Percentiles rank a stretch among this genome's conserved stretches.
phyloP scores from a whole-genome alignment of 1,284 basidiomycete species.

The Thecaphora frezii region DNA sequence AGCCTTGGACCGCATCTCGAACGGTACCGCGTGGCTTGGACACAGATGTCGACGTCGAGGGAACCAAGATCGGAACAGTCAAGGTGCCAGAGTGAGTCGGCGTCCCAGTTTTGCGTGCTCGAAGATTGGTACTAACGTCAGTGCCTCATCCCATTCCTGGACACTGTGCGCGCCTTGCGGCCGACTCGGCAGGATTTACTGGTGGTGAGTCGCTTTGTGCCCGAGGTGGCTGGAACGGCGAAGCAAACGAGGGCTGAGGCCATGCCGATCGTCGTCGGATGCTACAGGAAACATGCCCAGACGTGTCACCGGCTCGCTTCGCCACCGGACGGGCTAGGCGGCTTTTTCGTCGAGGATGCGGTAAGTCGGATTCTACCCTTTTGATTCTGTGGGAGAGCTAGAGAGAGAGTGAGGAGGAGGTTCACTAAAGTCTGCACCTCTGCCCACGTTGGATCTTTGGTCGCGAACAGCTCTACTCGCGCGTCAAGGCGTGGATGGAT shows the following conservation, averaged over 20 bases:
- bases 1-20: background rate
- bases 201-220: conserved; percentile 20
- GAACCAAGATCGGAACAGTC: conserved; percentile 18
- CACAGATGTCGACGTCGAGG: conserved; percentile 21
- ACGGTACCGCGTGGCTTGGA: no score
- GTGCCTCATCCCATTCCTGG: no score
- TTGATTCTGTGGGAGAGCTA: no score
- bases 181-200: conserved; percentile 17
- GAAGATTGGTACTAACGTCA: conserved; percentile 1
- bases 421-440: no score
- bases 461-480: background rate
- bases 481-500: conserved; percentile 1
- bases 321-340: conserved; percentile 9
- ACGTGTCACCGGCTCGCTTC: conserved; percentile 13
- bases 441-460: background rate
- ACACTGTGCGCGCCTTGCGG: no score
- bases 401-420: no score
- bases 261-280: background rate
- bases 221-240: no score
- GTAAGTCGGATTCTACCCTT: background rate
- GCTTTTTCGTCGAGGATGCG: conserved; percentile 16
- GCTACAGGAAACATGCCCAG: conserved; percentile 26
- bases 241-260: background rate
- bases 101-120: background rate
- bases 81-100: conserved; percentile 24